Percentiles rank a stretch among this genome's conserved stretches.
phyloP scores from a whole-genome alignment of 495 filamentous ascomycete species.

The Daldinia concentrica region DNA sequence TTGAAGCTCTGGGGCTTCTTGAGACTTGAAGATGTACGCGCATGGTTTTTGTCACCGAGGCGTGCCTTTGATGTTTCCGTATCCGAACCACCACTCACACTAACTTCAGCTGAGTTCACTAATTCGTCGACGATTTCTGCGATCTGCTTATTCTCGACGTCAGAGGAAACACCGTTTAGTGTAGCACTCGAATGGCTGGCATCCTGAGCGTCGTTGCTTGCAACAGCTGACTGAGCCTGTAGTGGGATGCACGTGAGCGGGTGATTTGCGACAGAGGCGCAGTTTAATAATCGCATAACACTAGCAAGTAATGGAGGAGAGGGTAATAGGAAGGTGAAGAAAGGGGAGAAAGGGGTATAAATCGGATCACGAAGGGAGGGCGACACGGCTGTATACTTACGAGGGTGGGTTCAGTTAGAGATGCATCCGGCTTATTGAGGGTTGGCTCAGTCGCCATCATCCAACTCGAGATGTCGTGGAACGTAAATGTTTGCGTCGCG shows the following conservation, averaged over 20 bases:
- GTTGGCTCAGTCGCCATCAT: conserved; percentile 70
- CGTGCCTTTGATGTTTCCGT: conserved; percentile 66
- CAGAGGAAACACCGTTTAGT: conserved; percentile 59
- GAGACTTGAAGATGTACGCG: conserved; percentile 70
- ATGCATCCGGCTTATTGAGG: conserved; percentile 60
- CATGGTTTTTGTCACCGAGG: conserved; percentile 66
- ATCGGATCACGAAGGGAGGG: neutral
- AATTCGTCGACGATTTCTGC: conserved; percentile 60
- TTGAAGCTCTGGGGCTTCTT: conserved; percentile 94
- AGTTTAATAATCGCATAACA: conserved; percentile 8
- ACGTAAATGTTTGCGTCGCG: conserved; percentile 37
- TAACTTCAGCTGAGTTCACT: conserved; percentile 63
- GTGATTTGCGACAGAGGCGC: conserved; percentile 22
- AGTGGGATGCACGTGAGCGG: conserved; percentile 27
- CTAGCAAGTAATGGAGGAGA: neutral
- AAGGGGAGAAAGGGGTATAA: neutral
- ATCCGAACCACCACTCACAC: conserved; percentile 73
- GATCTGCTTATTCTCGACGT: conserved; percentile 60
- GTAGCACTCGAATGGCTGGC: conserved; percentile 50
- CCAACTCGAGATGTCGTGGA: conserved; percentile 38
- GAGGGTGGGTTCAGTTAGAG: conserved; percentile 57
- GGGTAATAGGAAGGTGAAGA: neutral
- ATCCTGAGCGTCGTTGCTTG: conserved; percentile 54
- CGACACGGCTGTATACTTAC: conserved; percentile 48
- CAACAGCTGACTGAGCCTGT: conserved; percentile 41